phyloP scores from a whole-genome alignment of 495 filamentous ascomycete genomes.

The Rhypophila decipiens region DNA sequence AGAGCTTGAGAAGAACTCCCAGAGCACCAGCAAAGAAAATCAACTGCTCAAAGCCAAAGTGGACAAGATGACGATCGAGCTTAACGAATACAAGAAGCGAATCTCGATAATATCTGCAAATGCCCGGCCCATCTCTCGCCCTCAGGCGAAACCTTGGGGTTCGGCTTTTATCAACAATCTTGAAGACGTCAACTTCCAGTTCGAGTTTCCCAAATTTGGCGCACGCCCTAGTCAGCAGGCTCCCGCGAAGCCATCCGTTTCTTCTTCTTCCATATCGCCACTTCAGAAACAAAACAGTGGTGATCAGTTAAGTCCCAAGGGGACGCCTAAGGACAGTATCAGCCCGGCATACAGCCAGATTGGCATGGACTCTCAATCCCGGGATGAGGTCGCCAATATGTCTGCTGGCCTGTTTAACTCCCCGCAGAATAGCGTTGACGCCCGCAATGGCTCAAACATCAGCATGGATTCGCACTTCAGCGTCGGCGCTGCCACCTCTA shows the following conservation, averaged over 20 bases:
- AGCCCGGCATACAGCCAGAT: conserved; percentile 19
- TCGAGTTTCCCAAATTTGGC: conserved; percentile 89
- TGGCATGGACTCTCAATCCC: conserved; percentile 22
- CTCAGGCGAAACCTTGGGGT: conserved; percentile 19
- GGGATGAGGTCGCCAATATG: conserved; percentile 29
- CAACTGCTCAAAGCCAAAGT: conserved; percentile 76
- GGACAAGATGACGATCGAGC: conserved; percentile 76
- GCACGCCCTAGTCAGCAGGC: conserved; percentile 51
- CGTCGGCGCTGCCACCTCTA: conserved; percentile 27
- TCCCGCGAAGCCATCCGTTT: conserved; percentile 17
- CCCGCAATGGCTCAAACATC: conserved; percentile 42
- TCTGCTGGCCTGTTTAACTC: conserved; percentile 25
- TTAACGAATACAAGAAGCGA: conserved; percentile 85
- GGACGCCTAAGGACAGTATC: conserved; percentile 23
- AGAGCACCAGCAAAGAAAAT: conserved; percentile 81
- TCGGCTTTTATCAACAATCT: conserved; percentile 55
- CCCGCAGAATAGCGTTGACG: conserved; percentile 27
- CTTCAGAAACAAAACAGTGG: conserved; percentile 17
- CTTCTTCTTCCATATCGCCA: conserved; percentile 13
- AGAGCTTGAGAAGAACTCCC: conserved; percentile 82
- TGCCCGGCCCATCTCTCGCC: conserved; percentile 11
- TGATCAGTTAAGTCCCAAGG: conserved; percentile 24
- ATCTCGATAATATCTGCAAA: conserved; percentile 51
- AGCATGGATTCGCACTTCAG: conserved; percentile 54
- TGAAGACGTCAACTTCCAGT: conserved; percentile 74